Percentiles rank a stretch among this genome's conserved stretches.
Conservation (phyloP, 805 yeast genomes). For the Candida odintsovae region DNA sequence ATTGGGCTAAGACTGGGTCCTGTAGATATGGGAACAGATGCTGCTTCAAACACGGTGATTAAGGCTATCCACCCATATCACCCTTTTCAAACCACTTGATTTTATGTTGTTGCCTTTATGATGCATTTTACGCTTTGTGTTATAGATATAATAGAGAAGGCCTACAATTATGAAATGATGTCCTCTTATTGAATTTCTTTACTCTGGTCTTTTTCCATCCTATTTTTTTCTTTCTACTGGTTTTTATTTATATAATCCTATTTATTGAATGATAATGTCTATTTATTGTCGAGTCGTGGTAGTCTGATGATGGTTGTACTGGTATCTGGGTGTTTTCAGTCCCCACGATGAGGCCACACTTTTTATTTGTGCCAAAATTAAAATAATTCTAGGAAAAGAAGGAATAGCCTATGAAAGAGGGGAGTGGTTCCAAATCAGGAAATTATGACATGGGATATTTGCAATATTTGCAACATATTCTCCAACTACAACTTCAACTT, state of each 20-base stretch:
- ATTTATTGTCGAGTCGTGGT: background rate
- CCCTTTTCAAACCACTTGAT: background rate
- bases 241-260: background rate
- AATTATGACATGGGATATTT: no score
- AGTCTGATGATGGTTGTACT: background rate
- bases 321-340: background rate
- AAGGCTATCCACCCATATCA: background rate
- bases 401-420: no score
- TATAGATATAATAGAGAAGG: background rate
- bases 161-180: background rate
- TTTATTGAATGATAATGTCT: background rate
- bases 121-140: background rate
- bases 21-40: conserved; percentile 91
- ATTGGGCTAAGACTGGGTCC: conserved; percentile 75
- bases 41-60: conserved; percentile 74
- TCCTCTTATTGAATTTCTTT: background rate
- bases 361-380: no score
- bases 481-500: no score
- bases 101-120: background rate
- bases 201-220: background rate
- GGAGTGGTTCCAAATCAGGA: no score
- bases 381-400: no score
- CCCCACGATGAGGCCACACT: no score
- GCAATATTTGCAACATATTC: no score
- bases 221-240: background rate